Evolutionary conservation across 2,329 filamentous ascomycete genomes (phyloP), one percentile per base, ranked within the genome.

Genomic region (Phialemoniopsis sp.): DNA sequence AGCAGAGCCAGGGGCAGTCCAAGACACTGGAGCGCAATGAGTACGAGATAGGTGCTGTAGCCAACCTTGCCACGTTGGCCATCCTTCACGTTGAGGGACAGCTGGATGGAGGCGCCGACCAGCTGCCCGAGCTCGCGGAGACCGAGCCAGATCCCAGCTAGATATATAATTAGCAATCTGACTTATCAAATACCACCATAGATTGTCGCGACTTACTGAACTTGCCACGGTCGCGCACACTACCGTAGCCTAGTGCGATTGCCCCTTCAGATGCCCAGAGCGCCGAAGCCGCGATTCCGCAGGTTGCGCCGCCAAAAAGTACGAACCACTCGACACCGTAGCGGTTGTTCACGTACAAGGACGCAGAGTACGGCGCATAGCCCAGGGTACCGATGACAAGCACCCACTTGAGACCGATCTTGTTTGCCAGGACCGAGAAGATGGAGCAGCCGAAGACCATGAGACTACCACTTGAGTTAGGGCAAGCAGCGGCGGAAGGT

Each of bases 51-150:
- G 5, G 58, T 71, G 14, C 57, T 59, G 43, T 70, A 70, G 3
- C 63, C 61, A 12, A 72, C 67, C 43, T 70, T 69, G 26, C 69
- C 69, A 10, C 58, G 51, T n/a, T 64, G 48, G 12, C 61, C 61
- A 12, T 60, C 57, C 4, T 63, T 59, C 40, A 63, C 59, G 34
- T 76, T 76, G 13, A 76, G 59, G 0, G 64, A 70, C 1, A 76
- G 61, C 18, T 73, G 68, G 21, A 76, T 73, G 0, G 71, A 67
- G 3, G 68, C 63, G 3, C 72, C 72, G 39, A 76, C 69, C 16
- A 77, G 62, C 40, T 73, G 72, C 1, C 73, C 73, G 8, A 75
- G 61, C 41, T 75, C 70, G 7, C 70, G 65, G 8, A 76, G 64
- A 7, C 70, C 67, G 5, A 76, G 66, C 72, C 72, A 76, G 29